A percentile compares a stretch with the other conserved stretches of the same genome.
Conservation (phyloP, 768 basidiomycete species). For the Nevesoporus exiguus region DNA sequence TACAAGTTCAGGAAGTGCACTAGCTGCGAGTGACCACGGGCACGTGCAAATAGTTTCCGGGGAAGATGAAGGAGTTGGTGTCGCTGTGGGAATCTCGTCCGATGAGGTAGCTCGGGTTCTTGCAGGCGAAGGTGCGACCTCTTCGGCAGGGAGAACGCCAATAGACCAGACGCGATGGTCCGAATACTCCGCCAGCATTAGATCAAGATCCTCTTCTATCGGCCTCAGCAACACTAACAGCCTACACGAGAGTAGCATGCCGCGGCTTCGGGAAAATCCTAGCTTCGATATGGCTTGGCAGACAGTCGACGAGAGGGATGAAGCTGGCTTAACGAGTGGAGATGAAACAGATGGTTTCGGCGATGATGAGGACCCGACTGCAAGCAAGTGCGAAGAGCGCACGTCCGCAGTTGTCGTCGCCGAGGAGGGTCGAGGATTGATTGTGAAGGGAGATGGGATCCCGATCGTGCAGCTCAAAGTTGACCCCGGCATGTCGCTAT, state of each 20-base stretch:
- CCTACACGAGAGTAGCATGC: conserved; percentile 39
- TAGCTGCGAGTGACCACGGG: conserved; percentile 57
- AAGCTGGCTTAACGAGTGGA: conserved; percentile 53
- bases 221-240: conserved; percentile 44
- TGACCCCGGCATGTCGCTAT: conserved; percentile 57
- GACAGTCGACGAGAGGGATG: conserved; percentile 67
- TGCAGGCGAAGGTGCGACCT: conserved; percentile 45
- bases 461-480: conserved; percentile 62
- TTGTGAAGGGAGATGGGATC: conserved; percentile 66
- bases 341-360: conserved; percentile 51
- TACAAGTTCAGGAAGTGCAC: conserved; percentile 64
- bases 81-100: conserved; percentile 58
- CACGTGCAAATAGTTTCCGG: conserved; percentile 64
- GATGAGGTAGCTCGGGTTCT: conserved; percentile 64
- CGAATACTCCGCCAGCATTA: conserved; percentile 60
- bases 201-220: conserved; percentile 70
- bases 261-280: conserved; percentile 57
- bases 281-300: conserved; percentile 79
- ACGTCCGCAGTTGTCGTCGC: conserved; percentile 77
- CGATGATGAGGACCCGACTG: conserved; percentile 46
- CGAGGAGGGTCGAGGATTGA: conserved; percentile 81
- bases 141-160: conserved; percentile 48
- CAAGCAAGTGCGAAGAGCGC: conserved; percentile 60
- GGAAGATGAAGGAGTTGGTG: conserved; percentile 50
- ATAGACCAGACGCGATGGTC: conserved; percentile 72